phyloP scores from a whole-genome alignment of 1,284 basidiomycete genomes.

The Boletellus deceptivus region DNA sequence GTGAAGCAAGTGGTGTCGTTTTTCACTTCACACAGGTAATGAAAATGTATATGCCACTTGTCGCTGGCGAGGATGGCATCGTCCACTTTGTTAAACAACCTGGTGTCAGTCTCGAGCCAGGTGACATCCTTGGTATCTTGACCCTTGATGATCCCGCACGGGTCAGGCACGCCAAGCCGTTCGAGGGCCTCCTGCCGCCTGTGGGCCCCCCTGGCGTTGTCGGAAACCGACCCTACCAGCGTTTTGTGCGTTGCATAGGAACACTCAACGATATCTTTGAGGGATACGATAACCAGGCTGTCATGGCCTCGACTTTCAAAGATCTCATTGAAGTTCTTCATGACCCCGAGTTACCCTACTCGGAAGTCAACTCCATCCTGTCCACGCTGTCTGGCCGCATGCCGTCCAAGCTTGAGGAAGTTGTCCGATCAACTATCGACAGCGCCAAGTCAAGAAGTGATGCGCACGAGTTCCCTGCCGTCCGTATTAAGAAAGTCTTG shows the following conservation, averaged over 20 bases:
- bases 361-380: constrained; percentile 82
- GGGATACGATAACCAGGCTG: constrained; percentile 91
- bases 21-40: constrained; percentile 64
- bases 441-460: constrained; percentile 67
- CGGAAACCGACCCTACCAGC: constrained; percentile 92
- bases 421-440: constrained; percentile 80
- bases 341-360: constrained; percentile 87
- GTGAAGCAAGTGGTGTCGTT: constrained; percentile 2
- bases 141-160: constrained; percentile 95
- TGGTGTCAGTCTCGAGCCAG: constrained; percentile 94
- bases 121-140: constrained; percentile 96
- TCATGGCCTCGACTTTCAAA: constrained; percentile 82
- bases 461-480: constrained; percentile 81
- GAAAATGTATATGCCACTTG: constrained; percentile 99
- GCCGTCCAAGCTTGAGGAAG: constrained; percentile 88
- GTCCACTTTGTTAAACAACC: constrained; percentile 99
- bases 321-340: constrained; percentile 78
- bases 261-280: constrained; percentile 91
- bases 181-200: constrained; percentile 87
- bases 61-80: constrained; percentile 93
- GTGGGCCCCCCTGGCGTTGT: constrained; percentile 86
- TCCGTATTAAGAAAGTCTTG: constrained; percentile 78
- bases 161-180: constrained; percentile 98
- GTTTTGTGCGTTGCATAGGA: constrained; percentile 73
- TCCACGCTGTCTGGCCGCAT: constrained; percentile 92